Evolutionary conservation across 352 stramenopile genomes (phyloP), one percentile per base, ranked within the genome.

Genomic region (Pythium guiyangense): DNA sequence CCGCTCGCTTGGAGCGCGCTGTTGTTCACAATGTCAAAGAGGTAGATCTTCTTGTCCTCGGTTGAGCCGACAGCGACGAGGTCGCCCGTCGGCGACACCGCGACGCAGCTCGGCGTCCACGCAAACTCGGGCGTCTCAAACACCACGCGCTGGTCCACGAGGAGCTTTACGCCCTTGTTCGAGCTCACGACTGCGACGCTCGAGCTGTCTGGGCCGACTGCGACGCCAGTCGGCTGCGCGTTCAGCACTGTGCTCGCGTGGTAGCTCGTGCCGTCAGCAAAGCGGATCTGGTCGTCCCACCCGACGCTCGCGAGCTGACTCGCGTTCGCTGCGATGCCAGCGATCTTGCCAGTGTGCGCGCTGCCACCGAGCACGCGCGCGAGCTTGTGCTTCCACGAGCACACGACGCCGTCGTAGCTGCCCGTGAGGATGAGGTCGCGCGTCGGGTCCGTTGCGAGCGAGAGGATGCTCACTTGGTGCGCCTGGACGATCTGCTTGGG

Each of bases 381-480:
- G 34, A 78, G 62, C 60, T 84, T 84, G 39, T 75, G 67, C 55
- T 88, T 79, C 92, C 92, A 98, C 52, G 94, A 77, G 58, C 84
- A 92, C 35, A 99, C 69, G 25, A 98, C 87, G 18, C 95, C 93
- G 66, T 98, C 94, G 62, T 96, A 97, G 62, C 94, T 97, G 46
- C 89, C 93, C 9, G 94, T 98, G 60, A 98, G 79, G 25, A 98
- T 76, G 18, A 85, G 66, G 18, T 80, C 71, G 12, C 83, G 79
- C 34, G 60, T 60, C 18, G 67, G 63, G 67, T 96, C 88, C 25
- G 94, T 84, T 20, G 86, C 76, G 52, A 98, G 74, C 18, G 86
- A 77, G 40, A 92, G 74, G 61, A 98, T 96, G 49, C 88, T 92
- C 49, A 96, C 93, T 64, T 96, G 90, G 57, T 98, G 91, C 11